These are phyloP conservation scores for Phlebopus sp. DNA, from an alignment of 1,284 basidiomycete species.

Conservation along the genomic window DNA sequence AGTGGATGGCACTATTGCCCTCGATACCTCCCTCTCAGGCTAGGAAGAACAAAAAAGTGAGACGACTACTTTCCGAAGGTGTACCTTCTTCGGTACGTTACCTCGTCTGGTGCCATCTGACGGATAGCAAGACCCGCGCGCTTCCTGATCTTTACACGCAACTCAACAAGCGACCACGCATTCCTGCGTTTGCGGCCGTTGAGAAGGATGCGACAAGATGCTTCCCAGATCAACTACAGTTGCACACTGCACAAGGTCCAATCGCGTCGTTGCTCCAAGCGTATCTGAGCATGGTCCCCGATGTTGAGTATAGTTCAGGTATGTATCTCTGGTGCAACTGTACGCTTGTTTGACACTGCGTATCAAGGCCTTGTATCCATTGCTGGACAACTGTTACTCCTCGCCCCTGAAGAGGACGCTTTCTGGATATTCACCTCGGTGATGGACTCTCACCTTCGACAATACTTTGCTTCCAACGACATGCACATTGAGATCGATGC, in stretches of 20 bases:
- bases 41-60: slow-evolving; percentile 81
- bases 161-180: slow-evolving; percentile 56
- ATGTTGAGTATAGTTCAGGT: slow-evolving; percentile 68
- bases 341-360: slow-evolving; percentile 1
- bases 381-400: slow-evolving; percentile 75
- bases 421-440: slow-evolving; percentile 91
- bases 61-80: slow-evolving; percentile 75
- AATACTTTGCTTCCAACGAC: slow-evolving; percentile 74
- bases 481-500: slow-evolving; percentile 81
- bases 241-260: slow-evolving; percentile 52
- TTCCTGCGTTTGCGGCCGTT: slow-evolving; percentile 53
- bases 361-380: slow-evolving; percentile 68
- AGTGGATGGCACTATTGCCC: slow-evolving; percentile 72
- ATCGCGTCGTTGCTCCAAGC: slow-evolving; percentile 64
- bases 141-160: slow-evolving; percentile 71
- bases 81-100: slow-evolving; percentile 85
- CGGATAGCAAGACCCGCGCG: slow-evolving; percentile 67
- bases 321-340: neutral
- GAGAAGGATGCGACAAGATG: slow-evolving; percentile 56
- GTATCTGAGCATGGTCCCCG: slow-evolving; percentile 79
- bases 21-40: slow-evolving; percentile 62
- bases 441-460: slow-evolving; percentile 77
- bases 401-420: slow-evolving; percentile 86
- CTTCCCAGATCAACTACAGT: slow-evolving; percentile 52
- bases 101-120: slow-evolving; percentile 81